Conservation (phyloP, 2,329 filamentous ascomycete genomes). For the Sporothrix inflata region DNA sequence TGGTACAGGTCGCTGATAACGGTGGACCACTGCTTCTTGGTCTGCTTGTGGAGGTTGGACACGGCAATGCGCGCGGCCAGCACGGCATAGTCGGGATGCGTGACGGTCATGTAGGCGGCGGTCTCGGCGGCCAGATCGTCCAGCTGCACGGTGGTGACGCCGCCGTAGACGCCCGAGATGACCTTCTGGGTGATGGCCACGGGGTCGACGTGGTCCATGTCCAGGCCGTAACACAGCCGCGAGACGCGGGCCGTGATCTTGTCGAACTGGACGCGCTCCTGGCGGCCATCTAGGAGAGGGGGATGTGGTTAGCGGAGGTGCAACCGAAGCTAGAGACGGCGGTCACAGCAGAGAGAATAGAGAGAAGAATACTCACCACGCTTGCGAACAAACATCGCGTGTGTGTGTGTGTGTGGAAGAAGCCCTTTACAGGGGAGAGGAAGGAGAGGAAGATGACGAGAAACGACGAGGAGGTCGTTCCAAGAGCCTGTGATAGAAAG, state of each 20-base stretch:
- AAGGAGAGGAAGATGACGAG: conserved; percentile 15
- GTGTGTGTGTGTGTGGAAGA: conserved; percentile 19
- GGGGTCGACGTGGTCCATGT: conserved; percentile 92
- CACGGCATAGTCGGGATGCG: conserved; percentile 97
- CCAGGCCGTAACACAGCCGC: conserved; percentile 94
- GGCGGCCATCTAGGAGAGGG: conserved; percentile 78
- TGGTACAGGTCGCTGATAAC: conserved; percentile 92
- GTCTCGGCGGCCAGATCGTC: conserved; percentile 98
- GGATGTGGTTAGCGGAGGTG: not conserved
- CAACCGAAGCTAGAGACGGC: not conserved
- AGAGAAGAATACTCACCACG: conserved; percentile 54
- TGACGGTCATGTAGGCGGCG: conserved; percentile 99
- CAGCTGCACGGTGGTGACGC: conserved; percentile 93
- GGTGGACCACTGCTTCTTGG: conserved; percentile 99
- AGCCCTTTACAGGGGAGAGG: conserved; percentile 30
- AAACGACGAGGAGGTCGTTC: conserved; percentile 3
- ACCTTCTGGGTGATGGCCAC: conserved; percentile 99
- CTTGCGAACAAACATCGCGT: conserved; percentile 65
- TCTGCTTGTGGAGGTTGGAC: conserved; percentile 99
- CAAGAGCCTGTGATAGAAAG: not conserved
- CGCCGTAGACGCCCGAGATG: conserved; percentile 98
- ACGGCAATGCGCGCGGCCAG: conserved; percentile 97
- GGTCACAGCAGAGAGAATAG: not conserved
- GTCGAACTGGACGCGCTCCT: conserved; percentile 99
- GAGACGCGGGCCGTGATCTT: conserved; percentile 99